Evolutionary conservation across 1,284 basidiomycete genomes (phyloP).

Genomic region (Coniferiporia weirii): DNA sequence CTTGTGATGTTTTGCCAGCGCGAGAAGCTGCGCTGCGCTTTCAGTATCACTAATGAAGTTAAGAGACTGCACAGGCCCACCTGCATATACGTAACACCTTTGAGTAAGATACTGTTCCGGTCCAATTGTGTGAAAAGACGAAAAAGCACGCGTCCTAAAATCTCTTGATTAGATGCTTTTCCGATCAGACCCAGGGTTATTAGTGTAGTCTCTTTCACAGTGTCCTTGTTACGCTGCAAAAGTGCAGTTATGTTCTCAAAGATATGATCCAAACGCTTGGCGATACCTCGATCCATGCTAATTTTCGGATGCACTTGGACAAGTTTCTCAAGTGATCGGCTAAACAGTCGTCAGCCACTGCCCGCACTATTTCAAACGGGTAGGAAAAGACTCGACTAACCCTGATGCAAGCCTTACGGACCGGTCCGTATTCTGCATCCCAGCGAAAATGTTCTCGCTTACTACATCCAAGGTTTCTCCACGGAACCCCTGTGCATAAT

Average conservation of each 20-base stretch:
- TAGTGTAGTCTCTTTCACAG: constrained; percentile 55
- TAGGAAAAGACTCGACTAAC: constrained; percentile 36
- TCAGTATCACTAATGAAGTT: neutral
- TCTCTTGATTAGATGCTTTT: constrained; percentile 47
- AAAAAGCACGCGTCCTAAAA: constrained; percentile 58
- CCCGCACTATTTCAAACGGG: neutral
- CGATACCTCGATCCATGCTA: constrained; percentile 25
- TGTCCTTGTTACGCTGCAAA: constrained; percentile 38
- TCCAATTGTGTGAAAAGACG: constrained; percentile 69
- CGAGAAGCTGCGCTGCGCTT: constrained; percentile 45
- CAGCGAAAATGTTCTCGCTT: constrained; percentile 38
- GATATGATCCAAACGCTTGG: constrained; percentile 35
- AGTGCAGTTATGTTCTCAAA: constrained; percentile 45
- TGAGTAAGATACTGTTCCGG: constrained; percentile 59
- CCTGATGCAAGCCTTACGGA: constrained; percentile 61
- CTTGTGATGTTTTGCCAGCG: constrained; percentile 49
- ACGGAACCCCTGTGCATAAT: constrained; percentile 36
- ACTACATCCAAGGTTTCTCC: constrained; percentile 34
- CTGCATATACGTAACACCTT: constrained; percentile 67
- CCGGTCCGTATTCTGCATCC: constrained; percentile 50
- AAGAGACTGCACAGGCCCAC: constrained; percentile 32
- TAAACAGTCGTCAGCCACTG: constrained; percentile 10
- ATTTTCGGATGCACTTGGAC: constrained; percentile 35
- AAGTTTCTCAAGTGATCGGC: constrained; percentile 46
- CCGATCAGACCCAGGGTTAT: constrained; percentile 58